These are phyloP conservation scores for Purshia tridentata DNA, from an alignment of 306 rosid species.

Conservation along the genomic window DNA sequence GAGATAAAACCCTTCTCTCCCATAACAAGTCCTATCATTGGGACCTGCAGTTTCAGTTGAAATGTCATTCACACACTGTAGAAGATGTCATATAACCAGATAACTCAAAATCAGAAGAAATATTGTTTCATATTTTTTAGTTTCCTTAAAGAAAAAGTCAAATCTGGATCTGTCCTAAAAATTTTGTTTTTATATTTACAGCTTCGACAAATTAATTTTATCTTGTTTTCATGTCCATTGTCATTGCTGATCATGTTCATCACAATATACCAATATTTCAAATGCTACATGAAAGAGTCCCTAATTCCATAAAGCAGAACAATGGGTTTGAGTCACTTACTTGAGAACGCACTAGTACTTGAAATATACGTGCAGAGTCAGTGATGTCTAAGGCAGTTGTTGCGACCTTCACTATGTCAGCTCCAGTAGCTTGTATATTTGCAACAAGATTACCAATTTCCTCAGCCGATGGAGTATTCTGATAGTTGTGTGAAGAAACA, in stretches of 20 bases:
- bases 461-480: constrained; percentile 54
- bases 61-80: constrained; percentile 2
- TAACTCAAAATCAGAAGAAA: not conserved
- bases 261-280: not conserved
- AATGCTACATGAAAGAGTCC: not conserved
- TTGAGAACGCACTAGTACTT: constrained; percentile 53
- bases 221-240: not conserved
- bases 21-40: constrained; percentile 67
- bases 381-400: constrained; percentile 66
- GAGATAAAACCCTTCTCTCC: constrained; percentile 69
- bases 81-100: not conserved
- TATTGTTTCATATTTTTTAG: not conserved
- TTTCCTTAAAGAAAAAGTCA: not conserved
- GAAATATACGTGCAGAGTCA: constrained; percentile 56
- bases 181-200: not conserved
- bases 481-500: constrained; percentile 68
- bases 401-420: constrained; percentile 67
- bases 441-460: constrained; percentile 59
- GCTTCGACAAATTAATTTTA: not conserved
- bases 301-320: not conserved
- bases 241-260: not conserved
- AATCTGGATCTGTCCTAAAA: not conserved
- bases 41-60: constrained; percentile 41
- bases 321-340: constrained; percentile 33
- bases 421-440: constrained; percentile 58